A percentile compares a stretch with the other conserved stretches of the same genome.
phyloP scores from a whole-genome alignment of 768 basidiomycete species.

The Glaciozyma martinii region DNA sequence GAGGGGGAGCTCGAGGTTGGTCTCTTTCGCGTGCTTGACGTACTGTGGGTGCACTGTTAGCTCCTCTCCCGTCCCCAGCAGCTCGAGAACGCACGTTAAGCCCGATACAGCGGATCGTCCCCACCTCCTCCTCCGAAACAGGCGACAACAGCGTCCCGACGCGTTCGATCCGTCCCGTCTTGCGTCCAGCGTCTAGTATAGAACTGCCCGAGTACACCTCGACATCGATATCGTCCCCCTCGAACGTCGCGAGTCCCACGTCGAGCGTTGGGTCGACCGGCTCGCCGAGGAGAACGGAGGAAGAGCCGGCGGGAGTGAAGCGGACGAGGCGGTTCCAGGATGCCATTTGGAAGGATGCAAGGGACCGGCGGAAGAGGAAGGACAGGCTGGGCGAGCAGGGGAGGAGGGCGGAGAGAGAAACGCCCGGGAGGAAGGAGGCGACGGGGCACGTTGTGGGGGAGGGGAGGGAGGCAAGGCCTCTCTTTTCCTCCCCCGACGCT shows the following conservation, averaged over 20 bases:
- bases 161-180: slow-evolving; percentile 32
- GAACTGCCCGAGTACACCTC: slow-evolving; percentile 35
- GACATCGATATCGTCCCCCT: slow-evolving; percentile 35
- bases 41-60: slow-evolving; percentile 32
- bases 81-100: slow-evolving; percentile 35
- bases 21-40: slow-evolving; percentile 37
- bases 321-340: slow-evolving; percentile 34
- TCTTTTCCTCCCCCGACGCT: too few relatives aligned
- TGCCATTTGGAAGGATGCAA: slow-evolving; percentile 2
- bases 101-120: slow-evolving; percentile 41
- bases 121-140: slow-evolving; percentile 35
- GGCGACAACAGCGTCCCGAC: slow-evolving; percentile 37
- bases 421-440: too few relatives aligned
- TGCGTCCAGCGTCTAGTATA: slow-evolving; percentile 35
- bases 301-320: slow-evolving; percentile 30
- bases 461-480: too few relatives aligned
- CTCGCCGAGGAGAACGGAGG: slow-evolving; percentile 36
- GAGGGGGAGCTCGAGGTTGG: slow-evolving; percentile 34
- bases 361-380: background rate
- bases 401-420: too few relatives aligned
- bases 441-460: too few relatives aligned
- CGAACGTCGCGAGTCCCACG: slow-evolving; percentile 38
- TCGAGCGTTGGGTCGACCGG: slow-evolving; percentile 35
- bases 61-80: background rate
- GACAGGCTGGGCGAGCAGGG: background rate